Conservation (phyloP, 768 basidiomycete species). For the Auriscalpium orientale region DNA sequence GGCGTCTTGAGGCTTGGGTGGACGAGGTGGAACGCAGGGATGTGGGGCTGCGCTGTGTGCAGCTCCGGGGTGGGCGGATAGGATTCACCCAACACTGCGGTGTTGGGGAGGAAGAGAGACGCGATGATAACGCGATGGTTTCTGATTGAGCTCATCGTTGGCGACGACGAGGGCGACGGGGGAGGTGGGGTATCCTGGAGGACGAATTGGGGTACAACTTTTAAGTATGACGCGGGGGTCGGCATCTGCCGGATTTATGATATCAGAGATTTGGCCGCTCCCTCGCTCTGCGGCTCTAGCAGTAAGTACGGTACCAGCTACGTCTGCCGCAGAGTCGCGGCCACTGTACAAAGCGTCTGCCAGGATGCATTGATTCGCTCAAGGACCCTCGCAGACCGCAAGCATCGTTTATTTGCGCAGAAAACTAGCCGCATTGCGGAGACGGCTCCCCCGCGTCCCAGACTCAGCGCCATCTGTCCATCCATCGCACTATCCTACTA, state of each 20-base stretch:
- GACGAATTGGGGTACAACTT: not conserved
- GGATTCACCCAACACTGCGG: constrained; percentile 56
- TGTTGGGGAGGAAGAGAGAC: constrained; percentile 77
- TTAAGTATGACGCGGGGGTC: not conserved
- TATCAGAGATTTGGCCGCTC: not conserved
- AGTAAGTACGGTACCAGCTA: too few relatives aligned
- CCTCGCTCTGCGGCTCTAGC: too few relatives aligned
- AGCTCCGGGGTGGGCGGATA: constrained; percentile 43
- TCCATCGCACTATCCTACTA: too few relatives aligned
- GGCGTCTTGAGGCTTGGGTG: constrained; percentile 10
- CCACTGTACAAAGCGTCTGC: too few relatives aligned
- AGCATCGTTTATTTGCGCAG: too few relatives aligned
- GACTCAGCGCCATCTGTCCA: too few relatives aligned
- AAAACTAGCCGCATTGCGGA: too few relatives aligned
- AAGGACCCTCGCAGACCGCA: too few relatives aligned
- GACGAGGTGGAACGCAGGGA: constrained; percentile 11
- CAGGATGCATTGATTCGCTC: too few relatives aligned
- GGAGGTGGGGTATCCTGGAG: not conserved
- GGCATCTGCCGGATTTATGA: not conserved
- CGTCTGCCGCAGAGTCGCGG: too few relatives aligned
- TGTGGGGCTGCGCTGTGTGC: constrained; percentile 13
- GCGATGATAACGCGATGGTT: constrained; percentile 74
- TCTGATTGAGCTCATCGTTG: constrained; percentile 60
- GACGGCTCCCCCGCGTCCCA: too few relatives aligned
- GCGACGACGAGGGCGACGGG: constrained; percentile 9